Conservation (phyloP, 805 yeast genomes). For the Priceomyces castillae region DNA sequence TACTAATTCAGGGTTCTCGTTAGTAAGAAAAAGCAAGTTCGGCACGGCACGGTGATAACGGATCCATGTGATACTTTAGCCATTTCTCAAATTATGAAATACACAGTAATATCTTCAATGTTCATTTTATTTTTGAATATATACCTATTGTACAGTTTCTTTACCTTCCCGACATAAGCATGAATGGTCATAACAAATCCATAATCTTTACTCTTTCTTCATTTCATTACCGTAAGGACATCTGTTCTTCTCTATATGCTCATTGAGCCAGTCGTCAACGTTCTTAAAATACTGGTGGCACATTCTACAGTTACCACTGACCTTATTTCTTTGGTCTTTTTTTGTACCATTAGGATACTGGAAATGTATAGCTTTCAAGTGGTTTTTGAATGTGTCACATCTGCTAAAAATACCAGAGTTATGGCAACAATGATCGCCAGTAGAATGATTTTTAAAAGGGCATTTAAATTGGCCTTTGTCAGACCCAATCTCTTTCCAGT, state of each 20-base stretch:
- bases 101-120: too few relatives aligned
- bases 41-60: too few relatives aligned
- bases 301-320: slow-evolving; percentile 72
- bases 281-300: slow-evolving; percentile 65
- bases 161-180: not conserved
- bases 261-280: slow-evolving; percentile 76
- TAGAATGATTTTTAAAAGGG: slow-evolving; percentile 54
- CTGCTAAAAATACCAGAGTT: slow-evolving; percentile 81
- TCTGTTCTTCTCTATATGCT: slow-evolving; percentile 59
- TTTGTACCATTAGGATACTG: slow-evolving; percentile 84
- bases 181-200: not conserved
- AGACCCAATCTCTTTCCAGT: slow-evolving; percentile 70
- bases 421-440: slow-evolving; percentile 58
- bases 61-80: too few relatives aligned
- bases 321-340: slow-evolving; percentile 67
- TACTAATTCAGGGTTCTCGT: too few relatives aligned
- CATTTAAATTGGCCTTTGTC: slow-evolving; percentile 73
- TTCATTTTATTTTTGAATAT: not conserved
- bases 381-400: slow-evolving; percentile 91
- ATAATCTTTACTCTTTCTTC: too few relatives aligned
- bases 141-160: not conserved
- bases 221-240: slow-evolving; percentile 26
- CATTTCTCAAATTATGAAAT: too few relatives aligned
- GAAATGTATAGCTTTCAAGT: slow-evolving; percentile 84
- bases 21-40: too few relatives aligned